These are phyloP conservation scores for Beauveria sp. DNA, from an alignment of 2,329 filamentous ascomycete genomes.

Conservation along the genomic window DNA sequence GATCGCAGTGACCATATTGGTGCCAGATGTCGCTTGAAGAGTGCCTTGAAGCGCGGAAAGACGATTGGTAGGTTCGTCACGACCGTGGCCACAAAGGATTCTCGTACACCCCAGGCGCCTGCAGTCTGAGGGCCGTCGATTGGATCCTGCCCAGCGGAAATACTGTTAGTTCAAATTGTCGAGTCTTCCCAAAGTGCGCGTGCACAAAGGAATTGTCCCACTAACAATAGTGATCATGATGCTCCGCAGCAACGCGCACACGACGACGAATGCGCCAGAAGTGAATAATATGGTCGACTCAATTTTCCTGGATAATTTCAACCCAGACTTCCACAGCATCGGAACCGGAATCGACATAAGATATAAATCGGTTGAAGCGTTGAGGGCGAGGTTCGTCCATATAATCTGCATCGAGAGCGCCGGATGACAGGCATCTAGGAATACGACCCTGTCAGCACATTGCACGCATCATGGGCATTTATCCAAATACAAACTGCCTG, in stretches of 20 bases:
- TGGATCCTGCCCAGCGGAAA: constrained; percentile 5
- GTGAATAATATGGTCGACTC: constrained; percentile 47
- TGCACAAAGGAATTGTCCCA: constrained; percentile 20
- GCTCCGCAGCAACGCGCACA: constrained; percentile 45
- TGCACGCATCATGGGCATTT: too few relatives aligned
- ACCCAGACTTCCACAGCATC: constrained; percentile 45
- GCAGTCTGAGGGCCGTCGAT: constrained; percentile 12
- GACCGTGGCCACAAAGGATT: constrained; percentile 30
- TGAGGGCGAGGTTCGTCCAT: constrained; percentile 28
- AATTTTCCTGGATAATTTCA: constrained; percentile 42
- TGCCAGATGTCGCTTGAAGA: constrained; percentile 18
- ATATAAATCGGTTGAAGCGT: constrained; percentile 33
- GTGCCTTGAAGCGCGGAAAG: constrained; percentile 21
- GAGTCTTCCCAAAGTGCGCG: constrained; percentile 38
- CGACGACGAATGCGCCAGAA: constrained; percentile 48
- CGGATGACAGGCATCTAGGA: constrained; percentile 29
- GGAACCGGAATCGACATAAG: constrained; percentile 34
- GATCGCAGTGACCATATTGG: constrained; percentile 16
- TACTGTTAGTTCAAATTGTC: background rate
- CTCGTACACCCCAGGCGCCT: constrained; percentile 15
- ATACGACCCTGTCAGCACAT: constrained; percentile 36
- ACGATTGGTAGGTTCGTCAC: constrained; percentile 30
- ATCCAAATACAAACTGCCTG: constrained; percentile 25
- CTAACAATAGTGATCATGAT: constrained; percentile 36
- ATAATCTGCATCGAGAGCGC: constrained; percentile 32